Conservation (phyloP, 495 filamentous ascomycete species). For the Penicillium parvum region DNA sequence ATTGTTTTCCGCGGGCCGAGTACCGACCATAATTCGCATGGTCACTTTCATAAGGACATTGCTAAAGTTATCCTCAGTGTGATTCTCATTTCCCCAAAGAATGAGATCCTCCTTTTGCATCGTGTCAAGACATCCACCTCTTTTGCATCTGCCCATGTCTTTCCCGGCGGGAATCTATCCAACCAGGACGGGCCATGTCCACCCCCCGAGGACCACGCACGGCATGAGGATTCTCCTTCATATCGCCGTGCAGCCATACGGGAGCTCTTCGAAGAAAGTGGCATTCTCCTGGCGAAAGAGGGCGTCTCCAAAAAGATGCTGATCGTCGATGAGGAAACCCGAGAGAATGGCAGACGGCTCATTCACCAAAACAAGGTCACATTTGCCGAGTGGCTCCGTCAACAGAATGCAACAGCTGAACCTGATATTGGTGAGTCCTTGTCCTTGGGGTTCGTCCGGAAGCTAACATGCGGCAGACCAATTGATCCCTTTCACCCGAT, state of each 20-base stretch:
- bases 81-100: conserved; percentile 76
- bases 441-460: neutral
- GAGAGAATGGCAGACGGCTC: conserved; percentile 60
- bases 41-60: too few relatives aligned
- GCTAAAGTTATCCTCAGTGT: too few relatives aligned
- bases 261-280: conserved; percentile 94
- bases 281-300: conserved; percentile 71
- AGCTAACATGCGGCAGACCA: conserved; percentile 36
- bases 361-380: conserved; percentile 59
- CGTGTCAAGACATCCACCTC: conserved; percentile 75
- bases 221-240: conserved; percentile 61
- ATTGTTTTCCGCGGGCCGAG: neutral
- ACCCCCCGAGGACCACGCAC: conserved; percentile 30
- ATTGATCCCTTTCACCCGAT: conserved; percentile 81
- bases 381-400: conserved; percentile 64
- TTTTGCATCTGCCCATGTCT: conserved; percentile 91
- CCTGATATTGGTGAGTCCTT: conserved; percentile 57
- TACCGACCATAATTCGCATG: too few relatives aligned
- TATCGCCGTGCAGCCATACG: conserved; percentile 79
- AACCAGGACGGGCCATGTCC: conserved; percentile 60
- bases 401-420: conserved; percentile 55
- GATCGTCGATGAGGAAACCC: conserved; percentile 52
- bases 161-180: conserved; percentile 87
- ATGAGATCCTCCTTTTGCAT: conserved; percentile 83
- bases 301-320: conserved; percentile 45